These are phyloP conservation scores for Pichia sp. DNA, from an alignment of 1,139 yeast species.

Conservation along the genomic window DNA sequence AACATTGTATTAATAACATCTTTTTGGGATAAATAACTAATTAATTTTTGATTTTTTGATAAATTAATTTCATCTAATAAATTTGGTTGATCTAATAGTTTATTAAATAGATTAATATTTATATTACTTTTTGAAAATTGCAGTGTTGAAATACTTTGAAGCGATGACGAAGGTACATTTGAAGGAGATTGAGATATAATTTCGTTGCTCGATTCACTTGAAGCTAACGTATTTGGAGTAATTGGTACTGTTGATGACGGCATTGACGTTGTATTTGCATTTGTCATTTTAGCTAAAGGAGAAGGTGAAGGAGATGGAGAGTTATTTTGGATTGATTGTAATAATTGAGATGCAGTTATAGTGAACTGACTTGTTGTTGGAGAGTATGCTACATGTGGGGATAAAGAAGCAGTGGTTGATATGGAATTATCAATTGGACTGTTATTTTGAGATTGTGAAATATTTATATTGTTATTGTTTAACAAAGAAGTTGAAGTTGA, in stretches of 20 bases:
- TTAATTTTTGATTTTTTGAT: conserved; percentile 72
- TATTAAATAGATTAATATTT: conserved; percentile 41
- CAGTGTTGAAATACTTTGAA: neutral
- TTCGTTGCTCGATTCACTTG: neutral
- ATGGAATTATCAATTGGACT: conserved; percentile 3
- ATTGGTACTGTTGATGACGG: neutral
- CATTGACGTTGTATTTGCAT: neutral
- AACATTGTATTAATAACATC: conserved; percentile 60
- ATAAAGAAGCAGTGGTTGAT: conserved; percentile 11
- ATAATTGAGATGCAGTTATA: conserved; percentile 28
- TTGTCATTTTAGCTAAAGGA: conserved; percentile 5
- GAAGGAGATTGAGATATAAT: neutral
- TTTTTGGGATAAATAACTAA: conserved; percentile 72
- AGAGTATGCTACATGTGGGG: conserved; percentile 20
- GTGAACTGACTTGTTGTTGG: conserved; percentile 22
- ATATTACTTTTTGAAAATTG: conserved; percentile 12
- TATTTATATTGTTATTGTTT: neutral
- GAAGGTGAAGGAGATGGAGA: conserved; percentile 12
- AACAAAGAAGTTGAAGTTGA: conserved; percentile 1
- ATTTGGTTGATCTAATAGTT: conserved; percentile 79
- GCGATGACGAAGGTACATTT: neutral
- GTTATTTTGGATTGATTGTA: conserved; percentile 29
- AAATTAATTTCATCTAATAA: conserved; percentile 68
- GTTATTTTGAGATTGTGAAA: neutral
- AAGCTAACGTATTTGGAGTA: neutral